Evolutionary conservation across 495 filamentous ascomycete species (phyloP).

Genomic region (Cryomyces minteri): DNA sequence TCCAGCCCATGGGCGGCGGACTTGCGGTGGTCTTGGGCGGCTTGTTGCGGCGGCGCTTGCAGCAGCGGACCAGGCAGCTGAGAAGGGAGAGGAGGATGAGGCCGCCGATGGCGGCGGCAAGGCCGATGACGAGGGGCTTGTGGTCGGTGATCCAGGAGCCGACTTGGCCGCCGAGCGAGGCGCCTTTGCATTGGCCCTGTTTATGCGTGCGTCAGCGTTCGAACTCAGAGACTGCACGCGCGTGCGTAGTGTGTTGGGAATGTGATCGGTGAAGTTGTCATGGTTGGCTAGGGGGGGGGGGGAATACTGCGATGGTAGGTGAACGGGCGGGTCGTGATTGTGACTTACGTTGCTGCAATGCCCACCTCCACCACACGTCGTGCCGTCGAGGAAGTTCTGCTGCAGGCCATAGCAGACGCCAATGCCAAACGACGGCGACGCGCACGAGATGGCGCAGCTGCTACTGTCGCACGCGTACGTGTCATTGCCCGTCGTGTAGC

Average conservation of each 20-base stretch:
- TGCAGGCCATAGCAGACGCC: conserved; percentile 54
- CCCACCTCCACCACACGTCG: conserved; percentile 67
- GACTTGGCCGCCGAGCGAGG: conserved; percentile 20
- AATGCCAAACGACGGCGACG: conserved; percentile 44
- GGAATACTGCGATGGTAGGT: background rate
- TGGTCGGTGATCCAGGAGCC: conserved; percentile 24
- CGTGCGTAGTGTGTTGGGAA: background rate
- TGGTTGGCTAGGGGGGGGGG: too few species aligned
- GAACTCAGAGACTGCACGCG: background rate
- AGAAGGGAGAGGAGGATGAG: conserved; percentile 21
- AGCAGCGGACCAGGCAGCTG: conserved; percentile 17
- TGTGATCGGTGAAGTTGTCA: background rate
- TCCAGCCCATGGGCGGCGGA: too few species aligned
- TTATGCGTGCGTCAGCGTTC: background rate
- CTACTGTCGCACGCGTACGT: conserved; percentile 63
- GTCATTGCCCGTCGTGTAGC: conserved; percentile 52
- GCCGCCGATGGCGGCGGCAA: conserved; percentile 19
- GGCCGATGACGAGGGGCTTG: conserved; percentile 24
- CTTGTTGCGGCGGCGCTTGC: conserved; percentile 1
- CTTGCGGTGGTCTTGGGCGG: too few species aligned
- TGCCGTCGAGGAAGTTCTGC: conserved; percentile 92
- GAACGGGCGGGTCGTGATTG: background rate
- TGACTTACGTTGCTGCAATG: conserved; percentile 43
- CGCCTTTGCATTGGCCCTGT: conserved; percentile 23
- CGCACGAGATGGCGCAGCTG: conserved; percentile 61